A percentile compares a stretch with the other conserved stretches of the same genome.
phyloP scores from a whole-genome alignment of 768 basidiomycete species.

The Lactarius sp. region DNA sequence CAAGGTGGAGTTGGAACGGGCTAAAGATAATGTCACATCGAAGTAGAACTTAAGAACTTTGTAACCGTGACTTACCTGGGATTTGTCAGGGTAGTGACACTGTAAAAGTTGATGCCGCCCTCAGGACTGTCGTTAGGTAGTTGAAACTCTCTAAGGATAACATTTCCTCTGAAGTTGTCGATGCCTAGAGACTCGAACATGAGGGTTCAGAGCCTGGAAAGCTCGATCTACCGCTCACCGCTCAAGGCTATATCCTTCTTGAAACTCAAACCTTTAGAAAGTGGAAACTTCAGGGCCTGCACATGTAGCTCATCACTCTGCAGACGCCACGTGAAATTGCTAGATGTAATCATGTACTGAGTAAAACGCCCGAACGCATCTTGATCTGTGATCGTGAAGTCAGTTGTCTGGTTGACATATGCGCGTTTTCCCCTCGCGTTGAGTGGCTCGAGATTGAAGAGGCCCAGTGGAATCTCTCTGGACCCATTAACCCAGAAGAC shows the following conservation, averaged over 20 bases:
- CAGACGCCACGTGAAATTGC: slow-evolving; percentile 65
- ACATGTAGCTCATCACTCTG: slow-evolving; percentile 52
- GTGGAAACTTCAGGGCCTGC: slow-evolving; percentile 63
- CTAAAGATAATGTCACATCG: slow-evolving; percentile 31
- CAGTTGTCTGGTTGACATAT: slow-evolving; percentile 53
- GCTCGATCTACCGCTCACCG: slow-evolving; percentile 35
- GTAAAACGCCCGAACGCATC: slow-evolving; percentile 60
- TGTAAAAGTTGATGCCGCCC: slow-evolving; percentile 63
- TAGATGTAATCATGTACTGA: slow-evolving; percentile 56
- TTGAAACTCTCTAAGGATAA: slow-evolving; percentile 51
- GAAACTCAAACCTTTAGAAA: slow-evolving; percentile 60
- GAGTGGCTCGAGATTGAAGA: slow-evolving; percentile 45
- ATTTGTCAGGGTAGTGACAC: slow-evolving; percentile 52
- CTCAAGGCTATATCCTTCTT: slow-evolving; percentile 54
- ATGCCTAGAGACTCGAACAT: slow-evolving; percentile 39
- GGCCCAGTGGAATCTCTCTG: slow-evolving; percentile 49
- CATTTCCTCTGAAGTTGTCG: slow-evolving; percentile 55
- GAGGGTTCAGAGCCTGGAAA: background rate
- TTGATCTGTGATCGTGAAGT: slow-evolving; percentile 53
- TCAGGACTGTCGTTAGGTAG: slow-evolving; percentile 62
- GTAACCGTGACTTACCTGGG: slow-evolving; percentile 39
- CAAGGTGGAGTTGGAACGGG: slow-evolving; percentile 65
- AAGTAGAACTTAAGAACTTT: background rate
- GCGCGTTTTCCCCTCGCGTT: slow-evolving; percentile 52
- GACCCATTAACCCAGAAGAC: slow-evolving; percentile 55